Evolutionary conservation across 2,329 filamentous ascomycete genomes (phyloP), one percentile per base, ranked within the genome.

Genomic region (Sporothrix pallida): DNA sequence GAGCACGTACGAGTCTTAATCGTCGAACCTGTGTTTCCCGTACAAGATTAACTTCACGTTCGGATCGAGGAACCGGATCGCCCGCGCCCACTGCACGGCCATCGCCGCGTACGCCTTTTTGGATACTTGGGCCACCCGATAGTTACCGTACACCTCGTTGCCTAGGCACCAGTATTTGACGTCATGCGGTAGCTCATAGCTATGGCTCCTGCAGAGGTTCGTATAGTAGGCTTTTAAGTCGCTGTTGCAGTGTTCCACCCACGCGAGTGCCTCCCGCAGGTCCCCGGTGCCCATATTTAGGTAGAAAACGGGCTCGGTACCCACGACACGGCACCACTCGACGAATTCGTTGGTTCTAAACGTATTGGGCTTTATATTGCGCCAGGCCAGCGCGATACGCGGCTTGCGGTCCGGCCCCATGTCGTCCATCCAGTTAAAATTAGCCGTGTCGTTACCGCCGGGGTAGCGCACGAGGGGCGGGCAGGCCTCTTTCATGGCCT

Each of bases 321-420:
- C 89, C 9, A 94, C 88, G 12, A 88, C 84, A 76, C 91, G 86
- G 76, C 93, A 93, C 92, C 92, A 95, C 77, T 90, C 87, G 86
- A 96, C 88, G 82, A 96, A 96, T 83, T 96, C 93, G 80, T 96
- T 92, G 0, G 93, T 96, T 73, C 93, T 93, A 78, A 96, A 95
- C 75, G 91, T 85, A 80, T 96, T 96, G 48, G 86, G 89, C 83
- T 96, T 93, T 0, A 88, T 87, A 52, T 91, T 92, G 23, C 92
- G 85, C 93, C 93, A 96, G 6, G 93, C 93, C 72, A 96, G 86
- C 79, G 96, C 93, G 0, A 90, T 91, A 77, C 91, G 78, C 74
- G 75, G 80, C 4, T 92, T 92, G 63, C 93, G 86, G 77, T 90
- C 84, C 20, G 93, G 93, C 0, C 93, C 93, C 76, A 97, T 86